These are phyloP conservation scores for Setaria viridis DNA, from an alignment of 202 grass and related monocot species.

Conservation along the genomic window DNA sequence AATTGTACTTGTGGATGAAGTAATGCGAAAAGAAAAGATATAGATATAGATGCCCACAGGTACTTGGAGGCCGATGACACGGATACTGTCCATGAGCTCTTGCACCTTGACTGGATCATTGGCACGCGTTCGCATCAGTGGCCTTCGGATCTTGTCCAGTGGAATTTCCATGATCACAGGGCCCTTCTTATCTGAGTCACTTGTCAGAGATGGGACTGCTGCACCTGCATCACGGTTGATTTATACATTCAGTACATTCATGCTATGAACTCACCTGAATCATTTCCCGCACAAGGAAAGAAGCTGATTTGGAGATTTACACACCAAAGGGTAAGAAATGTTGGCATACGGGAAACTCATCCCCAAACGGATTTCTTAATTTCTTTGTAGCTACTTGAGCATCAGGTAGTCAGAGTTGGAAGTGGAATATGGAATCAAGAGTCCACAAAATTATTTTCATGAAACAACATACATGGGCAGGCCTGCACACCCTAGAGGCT, in stretches of 20 bases:
- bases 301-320: background rate
- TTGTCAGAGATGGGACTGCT: slow-evolving; percentile 27
- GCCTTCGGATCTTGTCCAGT: slow-evolving; percentile 78
- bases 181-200: slow-evolving; percentile 59
- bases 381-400: background rate
- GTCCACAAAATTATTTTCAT: background rate
- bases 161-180: slow-evolving; percentile 83
- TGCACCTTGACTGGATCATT: slow-evolving; percentile 91
- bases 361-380: background rate
- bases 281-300: background rate
- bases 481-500: background rate
- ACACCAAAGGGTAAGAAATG: background rate
- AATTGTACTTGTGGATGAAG: background rate
- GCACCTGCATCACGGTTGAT: slow-evolving; percentile 29
- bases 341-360: background rate
- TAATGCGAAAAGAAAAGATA: slow-evolving; percentile 32
- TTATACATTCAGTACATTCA: slow-evolving; percentile 6
- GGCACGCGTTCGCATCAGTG: slow-evolving; percentile 78
- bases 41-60: slow-evolving; percentile 57
- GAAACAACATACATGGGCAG: background rate
- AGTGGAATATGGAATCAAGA: slow-evolving; percentile 18
- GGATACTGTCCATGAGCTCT: slow-evolving; percentile 93
- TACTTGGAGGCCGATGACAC: slow-evolving; percentile 87
- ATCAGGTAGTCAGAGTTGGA: background rate
- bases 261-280: background rate